Evolutionary conservation across 2,329 filamentous ascomycete species (phyloP), one percentile per base, ranked within the genome.

Genomic region (Huntiella bhutanensis): DNA sequence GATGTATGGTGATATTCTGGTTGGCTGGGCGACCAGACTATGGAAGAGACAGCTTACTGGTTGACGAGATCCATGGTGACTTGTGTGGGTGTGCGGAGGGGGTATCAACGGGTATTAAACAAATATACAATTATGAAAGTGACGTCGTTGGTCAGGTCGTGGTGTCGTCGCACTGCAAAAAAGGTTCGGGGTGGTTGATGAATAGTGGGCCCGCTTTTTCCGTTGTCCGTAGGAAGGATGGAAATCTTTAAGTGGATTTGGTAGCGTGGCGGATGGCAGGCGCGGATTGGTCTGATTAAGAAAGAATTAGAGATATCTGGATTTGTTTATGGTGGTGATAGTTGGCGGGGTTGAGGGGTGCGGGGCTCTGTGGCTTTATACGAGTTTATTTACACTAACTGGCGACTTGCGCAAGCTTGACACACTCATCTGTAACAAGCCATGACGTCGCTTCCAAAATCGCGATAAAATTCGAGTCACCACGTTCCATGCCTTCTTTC

Each of bases 51-150:
- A 19, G 61, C 66, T 65, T 60, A 73, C 70, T 73, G 69, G 58
- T 76, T 75, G 50, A 76, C 72, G 49, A 76, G 65, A 68, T 76
- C 72, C 72, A 76, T 76, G 12, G 19, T 32, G 11, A 41, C 8
- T 17, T 16, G 17, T 35, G 41, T 43, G 22, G 16, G 17, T 34
- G 15, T 17, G 15, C 7, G 28, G 41, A 34, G 22, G 16, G 17
- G 15, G 15, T 17, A 17, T 10, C 28, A 34, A 34, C 33, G 19
- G 12, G 7, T 16, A 19, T 22, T 11, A 22, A 12, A 19, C 39
- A 41, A 41, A 36, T 28, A 28, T 28, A 10, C 22, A 10, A 28
- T 28, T 28, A 28, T 6, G 11, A 36, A 15, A 36, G 34, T 28
- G 39, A 41, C 8, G 33, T 32, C 16, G 22, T 43, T 16, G 6